A percentile compares a stretch with the other conserved stretches of the same genome.
phyloP scores from a whole-genome alignment of 345 rosid genomes.

The Eutrema yunnanense region DNA sequence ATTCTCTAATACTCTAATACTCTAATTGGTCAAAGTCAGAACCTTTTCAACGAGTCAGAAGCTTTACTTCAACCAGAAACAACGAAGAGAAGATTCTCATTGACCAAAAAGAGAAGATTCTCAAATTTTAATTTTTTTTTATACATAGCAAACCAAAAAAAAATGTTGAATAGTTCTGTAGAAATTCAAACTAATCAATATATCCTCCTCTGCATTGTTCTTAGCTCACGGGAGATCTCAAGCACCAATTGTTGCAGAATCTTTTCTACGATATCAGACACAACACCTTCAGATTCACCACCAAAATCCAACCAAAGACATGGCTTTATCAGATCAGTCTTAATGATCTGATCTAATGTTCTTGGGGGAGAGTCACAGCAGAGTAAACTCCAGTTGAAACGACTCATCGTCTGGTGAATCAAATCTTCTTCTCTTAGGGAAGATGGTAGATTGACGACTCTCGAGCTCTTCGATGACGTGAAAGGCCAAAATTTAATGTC shows the following conservation, averaged over 20 bases:
- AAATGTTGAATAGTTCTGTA: background rate
- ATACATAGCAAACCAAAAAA: too few relatives aligned
- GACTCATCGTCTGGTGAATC: constrained; percentile 40
- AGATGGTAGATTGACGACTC: constrained; percentile 3
- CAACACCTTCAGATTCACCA: constrained; percentile 43
- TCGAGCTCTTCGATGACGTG: constrained; percentile 30
- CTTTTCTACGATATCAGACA: constrained; percentile 40
- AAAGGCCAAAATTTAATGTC: constrained; percentile 39
- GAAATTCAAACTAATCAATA: background rate
- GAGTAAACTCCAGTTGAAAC: constrained; percentile 43
- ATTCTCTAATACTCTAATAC: background rate
- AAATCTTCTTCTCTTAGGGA: constrained; percentile 20
- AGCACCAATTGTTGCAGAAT: constrained; percentile 44
- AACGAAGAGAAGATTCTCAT: background rate
- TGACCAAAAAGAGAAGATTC: too few relatives aligned
- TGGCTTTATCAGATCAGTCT: constrained; percentile 47
- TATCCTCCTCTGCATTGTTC: constrained; percentile 11
- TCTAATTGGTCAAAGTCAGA: constrained; percentile 5
- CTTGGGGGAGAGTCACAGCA: constrained; percentile 1
- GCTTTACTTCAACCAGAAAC: background rate
- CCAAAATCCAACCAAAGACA: constrained; percentile 46
- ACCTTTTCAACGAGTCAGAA: constrained; percentile 3
- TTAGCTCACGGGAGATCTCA: constrained; percentile 35
- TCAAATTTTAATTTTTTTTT: too few relatives aligned
- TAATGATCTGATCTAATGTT: constrained; percentile 40